Evolutionary conservation across 78 protist species (phyloP), one percentile per base, ranked within the genome.

Genomic region (Dictyostelium discoideum): DNA sequence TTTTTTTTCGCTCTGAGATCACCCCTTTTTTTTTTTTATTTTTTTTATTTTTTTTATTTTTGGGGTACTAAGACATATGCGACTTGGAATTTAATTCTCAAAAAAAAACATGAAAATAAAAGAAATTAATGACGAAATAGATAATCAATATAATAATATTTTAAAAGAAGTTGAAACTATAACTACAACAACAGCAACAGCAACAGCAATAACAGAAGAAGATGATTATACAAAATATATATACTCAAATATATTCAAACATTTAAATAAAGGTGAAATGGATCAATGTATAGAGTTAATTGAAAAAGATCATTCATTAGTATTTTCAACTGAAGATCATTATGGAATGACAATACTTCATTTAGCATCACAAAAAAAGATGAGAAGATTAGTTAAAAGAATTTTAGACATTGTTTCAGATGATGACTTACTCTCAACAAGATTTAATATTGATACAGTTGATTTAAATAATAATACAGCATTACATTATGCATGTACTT

Each of bases 301-400:
- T 81, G 50, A 60, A 42, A n/a, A 81, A 73, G 85, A 90, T 39
- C 48, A 48, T 46, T 44, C 77, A 48, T 67, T 90, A 50, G 57
- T 90, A 37, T 77, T 57, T 83, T 74, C 88, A 20, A 82, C 85
- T 9, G 87, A 80, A 39, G 95, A 90, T 72, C 95, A 90, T 13
- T 90, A 82, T 82, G 95, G 95, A 18, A 46, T 82, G 57, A 90
- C 95, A 0, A 63, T 82, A 7, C 39, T 90, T 4, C 95, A 90
- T 72, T 39, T 90, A 14, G 95, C 84, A 14, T 57, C 95, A 39
- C 88, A 81, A 39, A 82, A 72, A 44, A 60, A 77, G 50, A 44
- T 63, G 87, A 20, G 24, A 8, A 24, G 46, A 39, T 54, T 90
- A 5, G 77, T 90, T 22, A 72, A 90, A 82, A 29, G 60, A 9